Evolutionary conservation across 1,139 yeast genomes (phyloP).

Genomic region (Eremothecium gossypii): DNA sequence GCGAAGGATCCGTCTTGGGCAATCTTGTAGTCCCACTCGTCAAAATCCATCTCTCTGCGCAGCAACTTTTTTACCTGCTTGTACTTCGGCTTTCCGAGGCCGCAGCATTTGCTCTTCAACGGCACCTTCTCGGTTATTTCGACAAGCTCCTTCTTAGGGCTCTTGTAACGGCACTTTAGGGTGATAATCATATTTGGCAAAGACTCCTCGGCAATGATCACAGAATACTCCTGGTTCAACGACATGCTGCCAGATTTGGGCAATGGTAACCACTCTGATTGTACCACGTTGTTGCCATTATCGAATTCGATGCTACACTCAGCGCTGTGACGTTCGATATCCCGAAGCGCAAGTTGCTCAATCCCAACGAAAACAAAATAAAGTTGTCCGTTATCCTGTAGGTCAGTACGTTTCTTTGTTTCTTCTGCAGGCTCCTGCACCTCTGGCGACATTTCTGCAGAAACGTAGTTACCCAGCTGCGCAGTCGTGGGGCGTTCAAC

Average conservation of each 20-base stretch:
- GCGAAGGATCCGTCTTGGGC: conserved; percentile 90
- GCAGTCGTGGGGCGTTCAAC: too few relatives aligned
- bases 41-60: conserved; percentile 40
- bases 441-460: too few relatives aligned
- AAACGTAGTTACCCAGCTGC: too few relatives aligned
- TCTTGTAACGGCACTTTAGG: conserved; percentile 53
- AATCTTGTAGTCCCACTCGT: conserved; percentile 47
- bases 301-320: conserved; percentile 67
- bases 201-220: conserved; percentile 40
- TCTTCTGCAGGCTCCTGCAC: conserved; percentile 1
- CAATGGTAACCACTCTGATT: conserved; percentile 56
- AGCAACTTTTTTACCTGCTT: conserved; percentile 42
- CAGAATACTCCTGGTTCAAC: conserved; percentile 77
- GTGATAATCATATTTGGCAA: conserved; percentile 50
- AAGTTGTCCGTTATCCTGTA: conserved; percentile 58
- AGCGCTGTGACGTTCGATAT: conserved; percentile 46
- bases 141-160: conserved; percentile 40
- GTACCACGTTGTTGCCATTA: conserved; percentile 80
- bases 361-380: conserved; percentile 60
- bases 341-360: conserved; percentile 49
- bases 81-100: conserved; percentile 33
- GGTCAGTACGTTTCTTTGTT: neutral
- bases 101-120: conserved; percentile 21
- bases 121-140: conserved; percentile 50
- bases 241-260: conserved; percentile 33